phyloP scores from a whole-genome alignment of 1,284 basidiomycete species.

The Leccinum colubrinum region DNA sequence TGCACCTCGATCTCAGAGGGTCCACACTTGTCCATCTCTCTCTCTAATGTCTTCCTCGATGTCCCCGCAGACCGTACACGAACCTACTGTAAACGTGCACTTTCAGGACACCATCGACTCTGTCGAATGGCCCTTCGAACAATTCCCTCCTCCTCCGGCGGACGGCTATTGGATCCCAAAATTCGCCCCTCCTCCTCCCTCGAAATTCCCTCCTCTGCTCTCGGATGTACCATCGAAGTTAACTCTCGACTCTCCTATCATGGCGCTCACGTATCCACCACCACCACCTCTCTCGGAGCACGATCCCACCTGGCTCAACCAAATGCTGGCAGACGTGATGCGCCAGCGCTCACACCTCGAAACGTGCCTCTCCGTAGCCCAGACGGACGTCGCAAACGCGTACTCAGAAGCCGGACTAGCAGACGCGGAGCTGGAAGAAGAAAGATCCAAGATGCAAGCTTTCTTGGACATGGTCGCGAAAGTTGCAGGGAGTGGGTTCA shows the following conservation, averaged over 20 bases:
- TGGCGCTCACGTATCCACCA: constrained; percentile 27
- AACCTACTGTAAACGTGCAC: background rate
- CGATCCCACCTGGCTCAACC: constrained; percentile 27
- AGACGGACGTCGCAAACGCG: constrained; percentile 20
- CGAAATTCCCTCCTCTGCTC: constrained; percentile 20
- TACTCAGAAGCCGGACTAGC: constrained; percentile 27
- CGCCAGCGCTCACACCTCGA: constrained; percentile 28
- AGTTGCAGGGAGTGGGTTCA: constrained; percentile 29
- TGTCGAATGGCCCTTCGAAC: constrained; percentile 27
- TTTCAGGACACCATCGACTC: background rate
- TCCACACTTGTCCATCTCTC: background rate
- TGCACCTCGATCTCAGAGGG: background rate
- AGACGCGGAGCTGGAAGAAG: constrained; percentile 24
- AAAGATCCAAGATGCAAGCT: constrained; percentile 23
- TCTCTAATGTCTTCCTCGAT: constrained; percentile 5
- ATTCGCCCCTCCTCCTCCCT: constrained; percentile 14
- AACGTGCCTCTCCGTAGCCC: constrained; percentile 13
- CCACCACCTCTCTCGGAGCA: constrained; percentile 16
- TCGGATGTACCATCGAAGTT: constrained; percentile 11
- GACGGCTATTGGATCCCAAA: constrained; percentile 27
- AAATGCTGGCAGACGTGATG: constrained; percentile 25
- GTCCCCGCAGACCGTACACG: constrained; percentile 2
- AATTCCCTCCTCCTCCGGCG: constrained; percentile 25
- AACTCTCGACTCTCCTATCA: constrained; percentile 25
- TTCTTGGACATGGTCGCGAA: constrained; percentile 24